phyloP scores from a whole-genome alignment of 805 yeast genomes.

The Monosporozyma siamensis region DNA sequence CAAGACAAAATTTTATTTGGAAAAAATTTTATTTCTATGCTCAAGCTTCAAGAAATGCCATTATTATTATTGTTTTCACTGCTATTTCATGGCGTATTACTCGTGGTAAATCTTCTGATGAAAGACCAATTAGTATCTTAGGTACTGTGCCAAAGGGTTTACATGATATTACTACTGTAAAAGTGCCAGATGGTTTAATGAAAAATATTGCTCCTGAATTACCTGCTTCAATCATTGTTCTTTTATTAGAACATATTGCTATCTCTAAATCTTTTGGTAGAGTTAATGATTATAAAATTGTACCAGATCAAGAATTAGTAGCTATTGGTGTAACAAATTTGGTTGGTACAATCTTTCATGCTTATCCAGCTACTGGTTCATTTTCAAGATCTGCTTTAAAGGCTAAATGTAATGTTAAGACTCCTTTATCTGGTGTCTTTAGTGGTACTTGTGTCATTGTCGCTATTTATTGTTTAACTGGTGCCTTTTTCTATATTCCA shows the following conservation, averaged over 20 bases:
- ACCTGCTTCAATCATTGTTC: conserved; percentile 77
- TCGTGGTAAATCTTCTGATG: conserved; percentile 36
- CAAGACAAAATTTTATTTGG: conserved; percentile 12
- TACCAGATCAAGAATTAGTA: conserved; percentile 87
- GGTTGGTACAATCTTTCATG: conserved; percentile 84
- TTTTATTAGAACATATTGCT: conserved; percentile 85
- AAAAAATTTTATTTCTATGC: conserved; percentile 52
- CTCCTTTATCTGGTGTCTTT: conserved; percentile 86
- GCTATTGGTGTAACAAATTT: conserved; percentile 90
- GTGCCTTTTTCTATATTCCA: conserved; percentile 81
- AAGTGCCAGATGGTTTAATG: conserved; percentile 50
- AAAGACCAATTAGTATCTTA: conserved; percentile 42
- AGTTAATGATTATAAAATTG: conserved; percentile 79
- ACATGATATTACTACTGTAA: conserved; percentile 63
- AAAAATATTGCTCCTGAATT: conserved; percentile 60
- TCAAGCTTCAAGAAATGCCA: conserved; percentile 71
- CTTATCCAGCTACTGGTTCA: conserved; percentile 94
- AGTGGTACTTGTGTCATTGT: conserved; percentile 83
- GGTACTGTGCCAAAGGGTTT: conserved; percentile 81
- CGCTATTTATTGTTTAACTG: conserved; percentile 77
- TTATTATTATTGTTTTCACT: conserved; percentile 74
- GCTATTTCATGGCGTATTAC: conserved; percentile 73
- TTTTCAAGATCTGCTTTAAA: conserved; percentile 91
- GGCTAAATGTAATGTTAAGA: conserved; percentile 90
- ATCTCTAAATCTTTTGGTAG: conserved; percentile 91